Percentiles rank a stretch among this genome's conserved stretches.
Conservation (phyloP, 768 basidiomycete genomes). For the Mycena venus region DNA sequence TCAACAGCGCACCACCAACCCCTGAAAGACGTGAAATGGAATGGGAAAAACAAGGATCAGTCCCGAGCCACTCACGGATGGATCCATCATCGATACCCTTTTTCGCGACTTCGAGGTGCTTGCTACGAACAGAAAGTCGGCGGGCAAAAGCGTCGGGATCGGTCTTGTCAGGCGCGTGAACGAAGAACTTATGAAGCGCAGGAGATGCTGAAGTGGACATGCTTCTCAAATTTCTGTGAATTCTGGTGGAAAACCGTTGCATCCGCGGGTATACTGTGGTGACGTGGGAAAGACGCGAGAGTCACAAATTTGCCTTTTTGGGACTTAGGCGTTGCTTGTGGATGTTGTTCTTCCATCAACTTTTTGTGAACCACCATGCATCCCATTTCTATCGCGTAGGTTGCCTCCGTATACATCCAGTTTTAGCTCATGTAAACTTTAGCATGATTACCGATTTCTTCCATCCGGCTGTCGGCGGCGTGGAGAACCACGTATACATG, state of each 20-base stretch:
- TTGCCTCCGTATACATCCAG: background rate
- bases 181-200: constrained; percentile 48
- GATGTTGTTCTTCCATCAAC: background rate
- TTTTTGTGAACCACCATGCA: constrained; percentile 37
- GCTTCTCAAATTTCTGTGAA: background rate
- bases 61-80: constrained; percentile 45
- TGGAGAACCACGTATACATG: constrained; percentile 97
- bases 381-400: constrained; percentile 54
- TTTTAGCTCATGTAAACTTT: constrained; percentile 11
- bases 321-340: background rate
- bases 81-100: constrained; percentile 44
- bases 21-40: background rate
- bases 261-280: constrained; percentile 8
- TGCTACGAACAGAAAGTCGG: constrained; percentile 53
- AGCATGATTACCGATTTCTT: constrained; percentile 99
- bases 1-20: constrained; percentile 53
- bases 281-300: too few relatives aligned
- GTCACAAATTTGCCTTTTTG: constrained; percentile 14
- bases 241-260: constrained; percentile 13
- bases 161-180: constrained; percentile 61
- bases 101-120: constrained; percentile 52
- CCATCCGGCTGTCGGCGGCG: constrained; percentile 93
- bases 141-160: constrained; percentile 55
- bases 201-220: constrained; percentile 26
- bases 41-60: accelerated